A percentile compares a stretch with the other conserved stretches of the same genome.
Conservation (phyloP, 768 basidiomycete genomes). For the Plicaturopsis crispa region DNA sequence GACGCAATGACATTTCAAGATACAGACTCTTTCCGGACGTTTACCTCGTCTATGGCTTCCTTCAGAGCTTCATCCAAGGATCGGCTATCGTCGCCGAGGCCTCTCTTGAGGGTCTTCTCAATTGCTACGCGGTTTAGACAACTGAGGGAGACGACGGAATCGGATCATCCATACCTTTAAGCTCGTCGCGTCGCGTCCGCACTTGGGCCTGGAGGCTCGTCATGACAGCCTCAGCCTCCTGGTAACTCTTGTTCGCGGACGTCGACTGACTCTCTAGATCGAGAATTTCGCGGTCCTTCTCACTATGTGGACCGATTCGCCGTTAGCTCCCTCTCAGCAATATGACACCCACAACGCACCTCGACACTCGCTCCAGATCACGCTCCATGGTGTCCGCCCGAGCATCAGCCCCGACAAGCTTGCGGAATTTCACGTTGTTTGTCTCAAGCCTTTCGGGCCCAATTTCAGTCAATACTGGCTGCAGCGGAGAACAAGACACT, state of each 20-base stretch:
- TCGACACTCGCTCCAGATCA: slow-evolving; percentile 50
- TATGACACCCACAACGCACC: slow-evolving; percentile 32
- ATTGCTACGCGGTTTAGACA: slow-evolving; percentile 25
- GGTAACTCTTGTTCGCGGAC: slow-evolving; percentile 46
- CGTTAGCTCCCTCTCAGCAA: too few relatives aligned
- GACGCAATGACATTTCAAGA: background rate
- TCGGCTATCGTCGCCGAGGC: slow-evolving; percentile 26
- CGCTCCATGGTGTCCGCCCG: slow-evolving; percentile 63
- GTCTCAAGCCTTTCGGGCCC: slow-evolving; percentile 46
- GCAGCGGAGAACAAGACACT: background rate
- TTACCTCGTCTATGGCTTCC: slow-evolving; percentile 34
- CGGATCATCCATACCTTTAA: slow-evolving; percentile 61
- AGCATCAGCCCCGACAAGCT: slow-evolving; percentile 55
- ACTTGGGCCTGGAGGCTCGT: slow-evolving; percentile 54
- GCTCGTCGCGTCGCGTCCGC: slow-evolving; percentile 51
- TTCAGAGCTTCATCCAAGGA: slow-evolving; percentile 36
- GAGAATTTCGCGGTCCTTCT: slow-evolving; percentile 56
- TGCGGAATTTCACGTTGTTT: slow-evolving; percentile 53
- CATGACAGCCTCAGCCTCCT: slow-evolving; percentile 56
- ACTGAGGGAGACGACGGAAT: slow-evolving; percentile 1
- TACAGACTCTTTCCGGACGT: background rate
- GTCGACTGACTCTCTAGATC: slow-evolving; percentile 37
- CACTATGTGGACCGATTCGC: too few relatives aligned
- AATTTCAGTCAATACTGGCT: slow-evolving; percentile 2
- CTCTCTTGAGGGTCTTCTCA: slow-evolving; percentile 38